A percentile compares a stretch with the other conserved stretches of the same genome.
Conservation (phyloP, 2,329 filamentous ascomycete species). For the Xylaria arbuscula region DNA sequence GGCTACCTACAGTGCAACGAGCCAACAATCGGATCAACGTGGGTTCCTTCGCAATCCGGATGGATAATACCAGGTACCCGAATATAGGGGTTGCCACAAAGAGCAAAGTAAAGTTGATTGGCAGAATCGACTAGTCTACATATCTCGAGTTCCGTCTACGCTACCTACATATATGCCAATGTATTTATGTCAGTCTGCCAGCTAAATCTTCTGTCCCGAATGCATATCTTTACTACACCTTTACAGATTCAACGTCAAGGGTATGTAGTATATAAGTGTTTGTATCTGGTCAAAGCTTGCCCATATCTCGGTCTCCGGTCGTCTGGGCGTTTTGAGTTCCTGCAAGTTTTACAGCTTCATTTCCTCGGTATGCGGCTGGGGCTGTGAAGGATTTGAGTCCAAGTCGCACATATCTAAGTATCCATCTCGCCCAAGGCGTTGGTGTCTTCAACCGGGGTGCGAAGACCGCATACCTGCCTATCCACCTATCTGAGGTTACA, state of each 20-base stretch:
- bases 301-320: background rate
- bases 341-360: background rate
- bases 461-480: background rate
- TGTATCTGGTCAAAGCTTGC: background rate
- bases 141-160: too few species aligned
- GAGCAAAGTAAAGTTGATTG: background rate
- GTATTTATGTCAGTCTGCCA: too few species aligned
- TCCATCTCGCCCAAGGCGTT: background rate
- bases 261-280: background rate
- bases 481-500: slow-evolving; percentile 1
- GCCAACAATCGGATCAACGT: background rate
- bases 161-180: too few species aligned
- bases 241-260: background rate
- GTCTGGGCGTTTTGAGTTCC: background rate
- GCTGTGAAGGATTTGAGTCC: background rate
- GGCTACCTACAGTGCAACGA: background rate
- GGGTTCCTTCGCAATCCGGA: slow-evolving; percentile 20
- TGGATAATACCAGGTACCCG: background rate
- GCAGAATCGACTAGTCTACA: background rate
- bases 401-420: background rate
- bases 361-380: background rate
- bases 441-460: background rate
- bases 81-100: too few species aligned
- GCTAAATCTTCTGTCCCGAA: too few species aligned
- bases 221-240: too few species aligned